A percentile compares a stretch with the other conserved stretches of the same genome.
phyloP scores from a whole-genome alignment of 345 rosid species.

The Populus davidiana region DNA sequence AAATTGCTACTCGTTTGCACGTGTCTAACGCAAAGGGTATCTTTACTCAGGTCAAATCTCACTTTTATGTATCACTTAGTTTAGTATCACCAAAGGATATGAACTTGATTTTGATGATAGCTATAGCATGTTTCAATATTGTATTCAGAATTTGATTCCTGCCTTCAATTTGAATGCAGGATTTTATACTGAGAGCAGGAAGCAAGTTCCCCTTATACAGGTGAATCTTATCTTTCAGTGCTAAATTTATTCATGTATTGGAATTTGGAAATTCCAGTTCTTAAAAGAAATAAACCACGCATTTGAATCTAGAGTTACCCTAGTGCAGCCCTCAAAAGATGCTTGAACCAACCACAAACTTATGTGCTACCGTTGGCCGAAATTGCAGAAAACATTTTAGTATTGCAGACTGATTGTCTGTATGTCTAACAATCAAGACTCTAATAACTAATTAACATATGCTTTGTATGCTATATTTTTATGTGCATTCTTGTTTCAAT shows the following conservation, averaged over 20 bases:
- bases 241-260: not conserved
- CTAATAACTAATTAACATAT: too few relatives aligned
- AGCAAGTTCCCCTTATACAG: constrained; percentile 78
- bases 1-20: constrained; percentile 72
- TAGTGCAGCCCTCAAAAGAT: too few relatives aligned
- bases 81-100: not conserved
- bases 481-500: too few relatives aligned
- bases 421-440: too few relatives aligned
- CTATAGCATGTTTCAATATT: too few relatives aligned
- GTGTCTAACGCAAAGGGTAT: constrained; percentile 79
- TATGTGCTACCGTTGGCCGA: too few relatives aligned
- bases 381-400: too few relatives aligned
- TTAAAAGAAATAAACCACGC: not conserved
- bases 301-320: not conserved
- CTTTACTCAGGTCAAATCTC: constrained; percentile 75
- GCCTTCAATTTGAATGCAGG: constrained; percentile 44
- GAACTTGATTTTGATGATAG: not conserved
- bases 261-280: not conserved
- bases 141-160: too few relatives aligned
- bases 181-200: constrained; percentile 76
- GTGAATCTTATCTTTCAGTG: constrained; percentile 27
- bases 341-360: too few relatives aligned
- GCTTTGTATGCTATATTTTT: too few relatives aligned
- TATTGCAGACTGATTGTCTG: too few relatives aligned
- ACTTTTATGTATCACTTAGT: not conserved